phyloP scores from a whole-genome alignment of 2,329 filamentous ascomycete species.

The Gnomoniopsis smithogilvyi region DNA sequence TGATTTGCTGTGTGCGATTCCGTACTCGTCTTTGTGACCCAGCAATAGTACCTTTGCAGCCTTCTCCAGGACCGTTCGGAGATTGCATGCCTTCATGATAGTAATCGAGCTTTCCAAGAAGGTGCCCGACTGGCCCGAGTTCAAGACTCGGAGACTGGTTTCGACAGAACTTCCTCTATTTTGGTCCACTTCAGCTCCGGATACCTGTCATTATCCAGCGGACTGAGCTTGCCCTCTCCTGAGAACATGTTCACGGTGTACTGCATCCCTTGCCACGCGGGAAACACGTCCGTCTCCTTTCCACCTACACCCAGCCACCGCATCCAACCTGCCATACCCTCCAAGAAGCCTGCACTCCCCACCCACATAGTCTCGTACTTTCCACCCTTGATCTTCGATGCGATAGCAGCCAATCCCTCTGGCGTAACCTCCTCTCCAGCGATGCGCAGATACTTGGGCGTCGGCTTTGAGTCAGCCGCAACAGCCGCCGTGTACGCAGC shows the following conservation, averaged over 20 bases:
- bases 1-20: not conserved
- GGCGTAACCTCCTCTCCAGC: slow-evolving; percentile 16
- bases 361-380: slow-evolving; percentile 14
- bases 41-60: not conserved
- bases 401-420: slow-evolving; percentile 13
- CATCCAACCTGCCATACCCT: slow-evolving; percentile 10
- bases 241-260: slow-evolving; percentile 20
- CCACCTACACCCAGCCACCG: slow-evolving; percentile 15
- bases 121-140: no score
- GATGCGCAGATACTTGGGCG: slow-evolving; percentile 21
- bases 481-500: slow-evolving; percentile 20
- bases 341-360: slow-evolving; percentile 17
- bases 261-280: slow-evolving; percentile 22
- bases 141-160: not conserved
- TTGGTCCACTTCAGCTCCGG: slow-evolving; percentile 19
- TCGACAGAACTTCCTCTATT: slow-evolving; percentile 7
- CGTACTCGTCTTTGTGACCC: not conserved
- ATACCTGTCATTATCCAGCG: slow-evolving; percentile 19
- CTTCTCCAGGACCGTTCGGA: not conserved
- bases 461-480: slow-evolving; percentile 17
- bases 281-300: slow-evolving; percentile 14
- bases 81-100: not conserved
- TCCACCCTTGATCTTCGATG: not conserved
- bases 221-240: slow-evolving; percentile 17
- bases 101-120: no score